These are phyloP conservation scores for Crithidia fasciculata DNA, from an alignment of 208 protist genomes.

Conservation along the genomic window DNA sequence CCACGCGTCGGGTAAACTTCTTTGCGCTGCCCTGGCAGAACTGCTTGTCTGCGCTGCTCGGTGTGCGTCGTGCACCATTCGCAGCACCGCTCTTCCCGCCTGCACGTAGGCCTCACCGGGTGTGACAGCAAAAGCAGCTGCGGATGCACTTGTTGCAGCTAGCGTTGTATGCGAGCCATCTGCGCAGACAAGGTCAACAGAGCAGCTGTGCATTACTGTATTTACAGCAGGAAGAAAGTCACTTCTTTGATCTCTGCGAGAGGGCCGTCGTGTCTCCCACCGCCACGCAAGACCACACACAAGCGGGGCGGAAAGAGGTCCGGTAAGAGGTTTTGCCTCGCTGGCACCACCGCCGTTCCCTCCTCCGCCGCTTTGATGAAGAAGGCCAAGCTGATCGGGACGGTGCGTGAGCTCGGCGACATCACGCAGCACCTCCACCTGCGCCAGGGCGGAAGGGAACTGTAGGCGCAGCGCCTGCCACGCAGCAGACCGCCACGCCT, in stretches of 20 bases:
- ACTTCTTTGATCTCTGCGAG: neutral
- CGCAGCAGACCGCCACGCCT: constrained; percentile 64
- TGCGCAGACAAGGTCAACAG: constrained; percentile 10
- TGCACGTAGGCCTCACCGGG: constrained; percentile 15
- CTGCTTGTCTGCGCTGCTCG: neutral
- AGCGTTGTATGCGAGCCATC: neutral
- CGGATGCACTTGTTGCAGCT: neutral
- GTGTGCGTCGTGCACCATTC: neutral
- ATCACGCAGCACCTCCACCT: constrained; percentile 45
- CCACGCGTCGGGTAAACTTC: too few species aligned
- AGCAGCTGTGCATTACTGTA: constrained; percentile 2
- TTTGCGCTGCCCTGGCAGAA: too few species aligned
- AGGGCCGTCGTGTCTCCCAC: neutral
- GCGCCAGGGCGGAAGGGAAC: constrained; percentile 47
- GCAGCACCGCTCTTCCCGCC: constrained; percentile 14
- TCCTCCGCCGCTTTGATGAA: neutral
- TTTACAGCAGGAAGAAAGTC: neutral
- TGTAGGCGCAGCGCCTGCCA: constrained; percentile 56
- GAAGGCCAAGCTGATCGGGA: constrained; percentile 25
- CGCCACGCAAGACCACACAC: constrained; percentile 5
- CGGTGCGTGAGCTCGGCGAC: constrained; percentile 30
- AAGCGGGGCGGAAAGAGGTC: too few species aligned
- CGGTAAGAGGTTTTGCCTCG: too few species aligned
- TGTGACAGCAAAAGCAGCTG: neutral
- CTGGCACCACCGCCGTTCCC: too few species aligned